Conservation (phyloP, 2,329 filamentous ascomycete species). For the Dothistroma septosporum region DNA sequence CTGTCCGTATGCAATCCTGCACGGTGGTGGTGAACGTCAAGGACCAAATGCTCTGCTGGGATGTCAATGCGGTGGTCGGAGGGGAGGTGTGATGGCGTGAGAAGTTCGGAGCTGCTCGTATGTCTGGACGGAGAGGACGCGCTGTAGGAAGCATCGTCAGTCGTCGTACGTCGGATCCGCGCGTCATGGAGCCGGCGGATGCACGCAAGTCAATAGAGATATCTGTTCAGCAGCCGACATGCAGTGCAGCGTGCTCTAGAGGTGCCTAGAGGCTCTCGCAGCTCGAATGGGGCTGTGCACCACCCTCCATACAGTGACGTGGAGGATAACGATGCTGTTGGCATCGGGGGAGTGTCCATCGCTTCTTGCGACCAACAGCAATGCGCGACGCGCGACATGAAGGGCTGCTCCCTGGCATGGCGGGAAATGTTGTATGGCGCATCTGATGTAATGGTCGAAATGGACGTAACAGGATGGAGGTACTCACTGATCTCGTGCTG, state of each 20-base stretch:
- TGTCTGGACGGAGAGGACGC: background rate
- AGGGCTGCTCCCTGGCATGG: background rate
- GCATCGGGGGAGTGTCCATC: too few species aligned
- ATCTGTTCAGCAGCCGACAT: background rate
- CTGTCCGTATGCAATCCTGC: background rate
- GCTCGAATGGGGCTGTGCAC: background rate
- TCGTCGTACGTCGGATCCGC: background rate
- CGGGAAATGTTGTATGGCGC: background rate
- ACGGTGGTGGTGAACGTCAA: background rate
- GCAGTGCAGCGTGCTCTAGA: background rate
- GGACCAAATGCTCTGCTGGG: background rate
- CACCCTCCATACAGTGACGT: background rate
- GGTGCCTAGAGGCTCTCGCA: background rate
- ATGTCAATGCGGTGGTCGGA: constrained; percentile 3
- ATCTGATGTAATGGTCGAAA: background rate
- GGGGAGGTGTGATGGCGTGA: background rate
- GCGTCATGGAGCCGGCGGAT: background rate
- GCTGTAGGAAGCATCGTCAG: background rate
- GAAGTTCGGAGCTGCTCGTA: background rate
- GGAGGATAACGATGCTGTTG: background rate
- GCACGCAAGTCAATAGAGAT: background rate
- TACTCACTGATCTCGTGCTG: background rate
- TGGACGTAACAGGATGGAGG: background rate
- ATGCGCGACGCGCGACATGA: background rate
- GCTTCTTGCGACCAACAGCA: background rate